Percentiles rank a stretch among this genome's conserved stretches.
Conservation (phyloP, 108 stramenopile genomes). For the Cyclotella choctawhatcheeana region DNA sequence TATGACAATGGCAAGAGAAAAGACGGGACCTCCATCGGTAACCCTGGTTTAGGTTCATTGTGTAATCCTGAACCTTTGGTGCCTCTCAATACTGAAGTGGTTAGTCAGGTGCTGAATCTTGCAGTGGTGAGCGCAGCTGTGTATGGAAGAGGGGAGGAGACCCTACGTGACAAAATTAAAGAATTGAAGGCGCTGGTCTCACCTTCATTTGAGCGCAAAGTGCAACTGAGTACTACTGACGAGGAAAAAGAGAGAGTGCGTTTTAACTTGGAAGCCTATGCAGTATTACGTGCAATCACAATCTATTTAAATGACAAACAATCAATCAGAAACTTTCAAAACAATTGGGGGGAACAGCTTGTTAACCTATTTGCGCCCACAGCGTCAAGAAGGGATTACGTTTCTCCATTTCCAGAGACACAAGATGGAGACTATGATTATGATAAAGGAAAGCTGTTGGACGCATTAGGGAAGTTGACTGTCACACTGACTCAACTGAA, state of each 20-base stretch:
- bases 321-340: conserved; percentile 44
- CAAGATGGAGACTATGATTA: conserved; percentile 62
- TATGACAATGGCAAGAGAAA: conserved; percentile 66
- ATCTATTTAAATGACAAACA: conserved; percentile 29
- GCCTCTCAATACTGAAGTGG: conserved; percentile 33
- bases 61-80: conserved; percentile 51
- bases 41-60: conserved; percentile 61
- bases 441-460: conserved; percentile 51
- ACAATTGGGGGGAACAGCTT: conserved; percentile 52
- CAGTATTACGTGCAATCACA: conserved; percentile 52
- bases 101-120: conserved; percentile 28
- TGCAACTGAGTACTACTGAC: conserved; percentile 23
- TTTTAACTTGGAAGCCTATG: conserved; percentile 58
- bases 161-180: conserved; percentile 32
- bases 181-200: conserved; percentile 44
- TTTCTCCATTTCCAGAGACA: conserved; percentile 52
- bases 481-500: conserved; percentile 42
- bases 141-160: conserved; percentile 11
- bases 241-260: conserved; percentile 40
- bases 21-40: conserved; percentile 65
- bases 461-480: conserved; percentile 55
- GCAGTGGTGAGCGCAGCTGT: conserved; percentile 25
- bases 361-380: conserved; percentile 36
- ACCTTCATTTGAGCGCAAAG: conserved; percentile 59
- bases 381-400: conserved; percentile 45